These are phyloP conservation scores for Castanea mollissima DNA, from an alignment of 306 rosid species.

Conservation along the genomic window DNA sequence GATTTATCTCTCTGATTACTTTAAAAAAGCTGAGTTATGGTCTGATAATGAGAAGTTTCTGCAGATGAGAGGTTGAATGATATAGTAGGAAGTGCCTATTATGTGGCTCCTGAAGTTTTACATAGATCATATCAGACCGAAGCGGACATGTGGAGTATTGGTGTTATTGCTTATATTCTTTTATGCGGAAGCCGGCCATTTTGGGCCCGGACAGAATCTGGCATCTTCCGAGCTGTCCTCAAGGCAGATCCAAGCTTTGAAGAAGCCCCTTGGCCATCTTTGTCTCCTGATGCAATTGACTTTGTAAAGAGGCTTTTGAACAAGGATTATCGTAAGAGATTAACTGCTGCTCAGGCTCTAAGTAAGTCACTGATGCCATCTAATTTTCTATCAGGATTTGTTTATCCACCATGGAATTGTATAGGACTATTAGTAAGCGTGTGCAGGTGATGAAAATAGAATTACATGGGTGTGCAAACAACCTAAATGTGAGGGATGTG, in stretches of 20 bases:
- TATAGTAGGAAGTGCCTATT: constrained; percentile 86
- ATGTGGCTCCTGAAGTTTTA: constrained; percentile 89
- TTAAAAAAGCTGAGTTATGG: background rate
- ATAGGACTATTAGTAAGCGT: background rate
- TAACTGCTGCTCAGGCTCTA: constrained; percentile 88
- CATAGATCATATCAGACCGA: constrained; percentile 85
- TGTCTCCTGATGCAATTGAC: constrained; percentile 70
- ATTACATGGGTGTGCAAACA: background rate
- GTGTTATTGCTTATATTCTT: constrained; percentile 84
- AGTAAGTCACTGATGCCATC: constrained; percentile 29
- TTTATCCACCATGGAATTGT: background rate
- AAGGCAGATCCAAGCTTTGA: constrained; percentile 85
- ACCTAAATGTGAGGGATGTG: background rate
- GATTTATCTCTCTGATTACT: constrained; percentile 4
- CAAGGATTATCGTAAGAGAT: constrained; percentile 67
- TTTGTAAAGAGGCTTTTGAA: constrained; percentile 73
- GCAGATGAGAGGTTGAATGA: constrained; percentile 86
- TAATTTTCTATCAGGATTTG: background rate
- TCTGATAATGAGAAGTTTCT: constrained; percentile 12
- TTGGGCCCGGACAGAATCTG: constrained; percentile 86
- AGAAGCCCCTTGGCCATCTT: constrained; percentile 85
- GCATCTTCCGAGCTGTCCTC: constrained; percentile 77
- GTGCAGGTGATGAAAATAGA: background rate
- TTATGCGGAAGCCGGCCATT: constrained; percentile 87
- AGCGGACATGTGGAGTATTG: constrained; percentile 93